Evolutionary conservation across 257 asterid species (phyloP).

Genomic region (Verbascum thapsus): DNA sequence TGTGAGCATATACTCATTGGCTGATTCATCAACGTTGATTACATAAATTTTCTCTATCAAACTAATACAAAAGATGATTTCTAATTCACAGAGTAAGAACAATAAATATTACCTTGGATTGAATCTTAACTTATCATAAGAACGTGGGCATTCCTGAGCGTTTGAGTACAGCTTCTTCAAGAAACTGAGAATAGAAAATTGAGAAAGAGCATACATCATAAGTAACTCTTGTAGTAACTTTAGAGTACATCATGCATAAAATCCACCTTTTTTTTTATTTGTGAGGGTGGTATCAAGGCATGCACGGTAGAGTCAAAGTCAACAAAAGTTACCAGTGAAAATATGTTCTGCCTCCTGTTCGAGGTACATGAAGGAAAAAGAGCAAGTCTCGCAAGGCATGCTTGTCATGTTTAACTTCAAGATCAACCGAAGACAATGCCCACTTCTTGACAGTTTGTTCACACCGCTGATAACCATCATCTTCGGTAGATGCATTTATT

Average conservation of each 20-base stretch:
- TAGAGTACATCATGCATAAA: no score
- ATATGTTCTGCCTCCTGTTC: constrained; percentile 97
- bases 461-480: constrained; percentile 59
- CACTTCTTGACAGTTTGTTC: constrained; percentile 72
- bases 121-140: constrained; percentile 87
- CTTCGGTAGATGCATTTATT: constrained; percentile 41
- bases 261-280: constrained; percentile 10
- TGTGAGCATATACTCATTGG: constrained; percentile 2
- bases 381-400: constrained; percentile 79
- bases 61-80: constrained; percentile 20
- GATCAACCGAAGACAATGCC: constrained; percentile 72
- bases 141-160: constrained; percentile 85
- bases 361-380: constrained; percentile 94
- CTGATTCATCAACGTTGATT: constrained; percentile 18
- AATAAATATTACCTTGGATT: constrained; percentile 68
- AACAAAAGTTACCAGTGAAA: constrained; percentile 66
- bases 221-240: constrained; percentile 8
- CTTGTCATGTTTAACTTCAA: constrained; percentile 59
- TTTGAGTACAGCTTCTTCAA: constrained; percentile 75
- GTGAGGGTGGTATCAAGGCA: neutral
- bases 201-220: constrained; percentile 24
- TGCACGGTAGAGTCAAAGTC: constrained; percentile 14
- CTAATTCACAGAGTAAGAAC: constrained; percentile 24
- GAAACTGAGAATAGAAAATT: constrained; percentile 53
- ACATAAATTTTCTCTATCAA: neutral